Evolutionary conservation across 1,284 basidiomycete genomes (phyloP), one percentile per base, ranked within the genome.

Genomic region (Naganishia sp.): DNA sequence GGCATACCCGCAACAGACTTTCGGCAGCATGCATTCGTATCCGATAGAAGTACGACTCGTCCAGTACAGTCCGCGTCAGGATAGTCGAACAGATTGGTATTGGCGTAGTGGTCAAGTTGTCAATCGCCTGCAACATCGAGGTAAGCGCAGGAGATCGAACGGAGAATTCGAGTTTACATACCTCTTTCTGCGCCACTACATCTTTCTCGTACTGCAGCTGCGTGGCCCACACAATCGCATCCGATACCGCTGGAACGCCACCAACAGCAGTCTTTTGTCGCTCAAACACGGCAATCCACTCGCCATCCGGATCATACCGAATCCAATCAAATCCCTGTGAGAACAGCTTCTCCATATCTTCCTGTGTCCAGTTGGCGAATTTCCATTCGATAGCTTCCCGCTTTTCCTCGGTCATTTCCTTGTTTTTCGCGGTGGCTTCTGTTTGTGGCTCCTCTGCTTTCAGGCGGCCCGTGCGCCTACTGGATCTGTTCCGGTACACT

Each of bases 281-380:
- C 68, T 89, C 88, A 70, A 98, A 87, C 53, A 85, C 85, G 21
- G 92, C 90, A 67, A 99, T 90, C 96, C 96, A 99, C 81, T 99
- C 95, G 79, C 96, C 95, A 76, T 99, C 96, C 21, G 96, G 93
- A 76, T 99, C 96, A 83, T 99, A 92, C 67, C 96, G 85, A 71
- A 99, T 99, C 96, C 96, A 99, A 80, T 99, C 96, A 81, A 98
- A 99, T 1, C 91, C 94, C 69, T 94, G 94, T 49, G 90, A 92
- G 68, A 88, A 88, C 92, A 98, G 97, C 53, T 85, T 84, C 68
- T 88, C 87, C 75, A 97, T 95, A 70, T 98, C 94, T 72, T 96
- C 93, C 75, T 97, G 95, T 5, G 90, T 94, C 96, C 94, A 99
- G 77, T 98, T 96, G 13, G 90, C 90, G 1, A 99, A 94, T 74